A percentile compares a stretch with the other conserved stretches of the same genome.
These are phyloP conservation scores for Botrytis squamosa DNA, from an alignment of 2,329 filamentous ascomycete genomes.

Conservation along the genomic window DNA sequence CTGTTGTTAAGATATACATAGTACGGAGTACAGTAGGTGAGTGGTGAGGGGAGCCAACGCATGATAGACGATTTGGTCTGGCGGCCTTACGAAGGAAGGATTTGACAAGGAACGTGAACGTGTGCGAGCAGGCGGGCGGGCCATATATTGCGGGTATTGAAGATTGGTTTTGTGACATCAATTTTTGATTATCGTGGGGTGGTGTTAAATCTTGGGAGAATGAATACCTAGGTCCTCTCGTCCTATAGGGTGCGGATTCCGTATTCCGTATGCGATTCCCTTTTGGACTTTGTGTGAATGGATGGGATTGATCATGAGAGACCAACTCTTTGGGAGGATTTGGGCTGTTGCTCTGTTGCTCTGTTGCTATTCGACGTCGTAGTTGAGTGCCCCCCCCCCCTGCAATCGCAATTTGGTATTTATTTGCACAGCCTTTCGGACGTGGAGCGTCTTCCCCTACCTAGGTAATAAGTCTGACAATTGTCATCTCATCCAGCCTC, in stretches of 20 bases:
- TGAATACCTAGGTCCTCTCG: neutral
- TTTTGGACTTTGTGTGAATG: neutral
- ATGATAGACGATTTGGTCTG: neutral
- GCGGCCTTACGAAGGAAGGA: neutral
- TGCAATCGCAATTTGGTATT: constrained; percentile 18
- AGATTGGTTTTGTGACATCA: neutral
- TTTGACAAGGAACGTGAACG: constrained; percentile 2
- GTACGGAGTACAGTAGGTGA: neutral
- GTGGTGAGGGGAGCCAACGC: neutral
- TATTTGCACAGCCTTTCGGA: constrained; percentile 19
- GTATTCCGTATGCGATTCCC: neutral
- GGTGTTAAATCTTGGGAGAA: neutral
- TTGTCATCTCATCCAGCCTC: constrained; percentile 1
- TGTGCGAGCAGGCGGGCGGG: neutral
- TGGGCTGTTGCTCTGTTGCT: neutral
- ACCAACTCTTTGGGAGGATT: neutral
- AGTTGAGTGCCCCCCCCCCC: neutral
- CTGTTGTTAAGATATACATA: neutral
- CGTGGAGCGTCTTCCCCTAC: constrained; percentile 1
- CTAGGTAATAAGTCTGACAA: neutral
- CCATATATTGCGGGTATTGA: neutral
- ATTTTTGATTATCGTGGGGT: neutral
- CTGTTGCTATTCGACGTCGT: neutral
- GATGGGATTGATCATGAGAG: neutral
- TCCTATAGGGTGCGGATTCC: neutral